A percentile compares a stretch with the other conserved stretches of the same genome.
phyloP scores from a whole-genome alignment of 257 asterid genomes.

The Nicotiana benthamiana region DNA sequence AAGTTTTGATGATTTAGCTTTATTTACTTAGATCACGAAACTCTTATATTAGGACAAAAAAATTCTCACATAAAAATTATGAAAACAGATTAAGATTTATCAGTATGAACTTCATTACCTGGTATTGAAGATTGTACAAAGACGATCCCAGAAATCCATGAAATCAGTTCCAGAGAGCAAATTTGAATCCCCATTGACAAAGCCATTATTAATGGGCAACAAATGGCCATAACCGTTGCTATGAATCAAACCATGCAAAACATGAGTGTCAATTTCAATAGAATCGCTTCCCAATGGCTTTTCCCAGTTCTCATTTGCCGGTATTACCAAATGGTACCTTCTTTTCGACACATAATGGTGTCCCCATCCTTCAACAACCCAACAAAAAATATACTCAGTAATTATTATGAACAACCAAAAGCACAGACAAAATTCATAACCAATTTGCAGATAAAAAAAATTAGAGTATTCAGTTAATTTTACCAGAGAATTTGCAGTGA shows the following conservation, averaged over 20 bases:
- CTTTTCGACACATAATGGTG: slow-evolving; percentile 76
- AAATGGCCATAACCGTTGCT: slow-evolving; percentile 85
- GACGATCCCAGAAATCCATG: slow-evolving; percentile 74
- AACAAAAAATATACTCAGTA: not conserved
- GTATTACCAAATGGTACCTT: slow-evolving; percentile 63
- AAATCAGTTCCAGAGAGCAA: slow-evolving; percentile 30
- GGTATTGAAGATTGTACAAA: slow-evolving; percentile 48
- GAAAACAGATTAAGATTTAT: not conserved
- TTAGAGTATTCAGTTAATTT: not conserved
- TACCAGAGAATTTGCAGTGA: slow-evolving; percentile 61
- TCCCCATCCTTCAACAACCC: slow-evolving; percentile 59
- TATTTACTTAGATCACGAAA: not conserved
- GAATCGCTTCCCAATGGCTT: slow-evolving; percentile 31
- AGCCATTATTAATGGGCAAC: slow-evolving; percentile 41
- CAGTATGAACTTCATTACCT: slow-evolving; percentile 31
- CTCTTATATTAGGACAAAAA: not conserved
- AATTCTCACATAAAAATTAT: not conserved
- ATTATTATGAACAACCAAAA: not conserved
- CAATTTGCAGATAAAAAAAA: not conserved
- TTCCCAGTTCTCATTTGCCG: slow-evolving; percentile 39
- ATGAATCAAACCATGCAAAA: slow-evolving; percentile 63
- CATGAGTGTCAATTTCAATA: slow-evolving; percentile 30
- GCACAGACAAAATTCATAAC: not conserved
- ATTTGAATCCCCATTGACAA: slow-evolving; percentile 21
- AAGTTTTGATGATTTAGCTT: not conserved